phyloP scores from a whole-genome alignment of 345 rosid species.

The Salix udensis region DNA sequence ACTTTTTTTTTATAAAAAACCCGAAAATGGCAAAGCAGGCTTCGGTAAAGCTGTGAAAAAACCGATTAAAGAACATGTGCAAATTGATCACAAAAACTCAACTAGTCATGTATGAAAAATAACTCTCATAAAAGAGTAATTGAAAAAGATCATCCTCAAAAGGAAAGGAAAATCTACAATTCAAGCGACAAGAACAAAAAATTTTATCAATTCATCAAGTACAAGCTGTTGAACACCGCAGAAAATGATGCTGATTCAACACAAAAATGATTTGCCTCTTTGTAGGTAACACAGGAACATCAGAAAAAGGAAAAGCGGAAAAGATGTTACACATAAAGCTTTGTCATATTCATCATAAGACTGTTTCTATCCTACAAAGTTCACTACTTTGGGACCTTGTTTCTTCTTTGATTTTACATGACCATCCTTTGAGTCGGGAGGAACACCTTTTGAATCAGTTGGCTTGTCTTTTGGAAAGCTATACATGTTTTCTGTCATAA shows the following conservation, averaged over 20 bases:
- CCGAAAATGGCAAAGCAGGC: not conserved
- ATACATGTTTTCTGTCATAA: conserved; percentile 34
- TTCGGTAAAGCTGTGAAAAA: not conserved
- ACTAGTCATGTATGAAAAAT: not conserved
- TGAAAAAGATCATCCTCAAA: too few species aligned
- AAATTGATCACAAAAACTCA: not conserved
- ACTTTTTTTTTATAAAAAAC: not conserved
- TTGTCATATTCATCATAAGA: not conserved
- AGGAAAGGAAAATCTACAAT: too few species aligned
- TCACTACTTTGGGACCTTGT: conserved; percentile 66
- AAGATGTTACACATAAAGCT: not conserved
- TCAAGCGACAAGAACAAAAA: too few species aligned
- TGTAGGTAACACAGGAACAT: not conserved
- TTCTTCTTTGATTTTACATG: conserved; percentile 45
- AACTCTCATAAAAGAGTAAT: too few species aligned
- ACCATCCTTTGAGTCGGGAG: conserved; percentile 24
- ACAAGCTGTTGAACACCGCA: not conserved
- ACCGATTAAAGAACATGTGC: not conserved
- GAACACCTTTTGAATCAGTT: conserved; percentile 24
- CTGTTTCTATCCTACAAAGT: conserved; percentile 46
- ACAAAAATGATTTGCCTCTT: not conserved
- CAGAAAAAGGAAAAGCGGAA: not conserved
- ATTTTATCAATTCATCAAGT: not conserved
- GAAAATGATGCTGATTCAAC: too few species aligned
- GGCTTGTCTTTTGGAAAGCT: conserved; percentile 30